phyloP scores from a whole-genome alignment of 768 basidiomycete genomes.

The Galerina sulciceps region DNA sequence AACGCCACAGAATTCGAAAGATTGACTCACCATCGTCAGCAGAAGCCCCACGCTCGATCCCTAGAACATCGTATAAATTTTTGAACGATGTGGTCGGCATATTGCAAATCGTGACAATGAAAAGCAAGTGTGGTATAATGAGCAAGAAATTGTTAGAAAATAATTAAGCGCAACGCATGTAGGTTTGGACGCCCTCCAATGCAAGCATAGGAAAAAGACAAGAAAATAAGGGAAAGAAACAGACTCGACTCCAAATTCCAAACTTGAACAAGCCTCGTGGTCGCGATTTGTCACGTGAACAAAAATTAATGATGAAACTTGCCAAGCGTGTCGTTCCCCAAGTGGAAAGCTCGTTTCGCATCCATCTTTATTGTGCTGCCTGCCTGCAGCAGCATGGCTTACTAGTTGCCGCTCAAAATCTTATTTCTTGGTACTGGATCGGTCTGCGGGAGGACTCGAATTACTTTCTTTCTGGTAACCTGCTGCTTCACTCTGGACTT shows the following conservation, averaged over 20 bases:
- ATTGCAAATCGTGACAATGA: not conserved
- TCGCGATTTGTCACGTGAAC: slow-evolving; percentile 9
- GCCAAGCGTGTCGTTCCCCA: not conserved
- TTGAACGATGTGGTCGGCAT: slow-evolving; percentile 15
- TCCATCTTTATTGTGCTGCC: not conserved
- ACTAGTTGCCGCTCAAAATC: slow-evolving; percentile 10
- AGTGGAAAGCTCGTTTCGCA: slow-evolving; percentile 5
- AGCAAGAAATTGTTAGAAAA: not conserved
- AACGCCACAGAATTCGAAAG: not conserved
- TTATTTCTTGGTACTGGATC: not conserved
- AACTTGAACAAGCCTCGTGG: slow-evolving; percentile 5
- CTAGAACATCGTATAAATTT: slow-evolving; percentile 48
- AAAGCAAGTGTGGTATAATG: not conserved
- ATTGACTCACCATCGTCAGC: slow-evolving; percentile 53
- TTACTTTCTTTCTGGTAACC: not conserved
- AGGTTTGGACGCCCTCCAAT: not conserved
- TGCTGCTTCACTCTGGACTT: not conserved
- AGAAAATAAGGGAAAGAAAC: not conserved
- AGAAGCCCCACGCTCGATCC: slow-evolving; percentile 45
- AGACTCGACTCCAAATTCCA: not conserved
- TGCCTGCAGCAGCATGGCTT: slow-evolving; percentile 15
- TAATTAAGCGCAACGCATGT: slow-evolving; percentile 3
- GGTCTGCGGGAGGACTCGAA: not conserved
- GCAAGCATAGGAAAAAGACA: slow-evolving; percentile 1
- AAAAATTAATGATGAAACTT: not conserved